Evolutionary conservation across 2,329 filamentous ascomycete species (phyloP), one percentile per base, ranked within the genome.

Genomic region (Xylariaceae sp.): DNA sequence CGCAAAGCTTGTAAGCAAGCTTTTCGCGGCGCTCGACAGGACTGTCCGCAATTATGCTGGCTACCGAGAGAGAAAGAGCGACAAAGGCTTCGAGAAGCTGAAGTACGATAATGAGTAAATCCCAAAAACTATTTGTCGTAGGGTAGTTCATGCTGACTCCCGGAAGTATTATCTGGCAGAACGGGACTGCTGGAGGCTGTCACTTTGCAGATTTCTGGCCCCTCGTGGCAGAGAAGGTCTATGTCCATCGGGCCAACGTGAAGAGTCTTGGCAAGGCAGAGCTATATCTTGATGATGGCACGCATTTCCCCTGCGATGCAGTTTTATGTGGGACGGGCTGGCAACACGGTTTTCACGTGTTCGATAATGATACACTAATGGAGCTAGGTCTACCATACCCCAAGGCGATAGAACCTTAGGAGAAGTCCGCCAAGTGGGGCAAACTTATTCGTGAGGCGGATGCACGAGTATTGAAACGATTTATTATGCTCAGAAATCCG

Each of bases 291-390:
- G 29, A 50, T 22, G 34, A 45, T 16, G 38, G 34, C 32, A 51
- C 48, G 36, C 51, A 51, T 48, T 53, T 53, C 43, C 52, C 54
- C 16, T 52, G 49, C 17, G 59, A 61, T 44, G 53, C 50, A 27
- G 16, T 63, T 33, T 44, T 60, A 8, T 60, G 57, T 32, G 55
- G 57, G 21, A 61, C 58, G 22, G 59, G 59, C 22, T 61, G 57
- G 57, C 32, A 45, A 29, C 25, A 23, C n/a, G 50, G 48, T 11
- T 48, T 58, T 27, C 44, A 50, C 27, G 59, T 58, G 48, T 57
- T 63, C 41, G 52, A 55, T 1, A 37, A 55, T 32, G 32, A 41
- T 16, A 53, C 51, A 25, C 40, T 36, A 22, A 49, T 42, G 25
- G 43, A 54, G 25, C 50, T 61, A 22, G 58, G 59, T 14, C 32